A percentile compares a stretch with the other conserved stretches of the same genome.
These are phyloP conservation scores for Saccharomycopsis sp. DNA, from an alignment of 805 yeast species.

Conservation along the genomic window DNA sequence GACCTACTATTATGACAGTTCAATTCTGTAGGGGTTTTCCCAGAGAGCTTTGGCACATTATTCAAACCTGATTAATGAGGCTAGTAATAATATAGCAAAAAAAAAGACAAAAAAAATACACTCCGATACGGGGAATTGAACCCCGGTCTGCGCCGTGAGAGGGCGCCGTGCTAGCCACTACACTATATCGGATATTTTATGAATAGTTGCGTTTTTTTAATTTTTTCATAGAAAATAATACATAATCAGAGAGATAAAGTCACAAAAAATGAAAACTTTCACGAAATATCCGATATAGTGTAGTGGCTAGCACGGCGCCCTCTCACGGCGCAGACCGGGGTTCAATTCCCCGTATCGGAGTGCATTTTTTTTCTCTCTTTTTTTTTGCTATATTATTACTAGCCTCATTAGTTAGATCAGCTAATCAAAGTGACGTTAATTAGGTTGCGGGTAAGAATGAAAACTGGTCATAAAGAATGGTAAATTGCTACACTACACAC, in stretches of 20 bases:
- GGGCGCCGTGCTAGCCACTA: constrained; percentile 80
- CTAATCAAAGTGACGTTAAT: neutral
- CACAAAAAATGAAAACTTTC: too few species aligned
- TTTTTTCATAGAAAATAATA: too few species aligned
- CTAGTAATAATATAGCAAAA: neutral
- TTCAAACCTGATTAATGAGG: neutral
- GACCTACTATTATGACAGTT: too few species aligned
- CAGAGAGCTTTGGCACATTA: too few species aligned
- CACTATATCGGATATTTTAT: constrained; percentile 75
- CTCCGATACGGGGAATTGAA: constrained; percentile 83
- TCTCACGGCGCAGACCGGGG: constrained; percentile 81
- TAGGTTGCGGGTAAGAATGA: neutral
- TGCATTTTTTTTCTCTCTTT: constrained; percentile 2
- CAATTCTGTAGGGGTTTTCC: too few species aligned
- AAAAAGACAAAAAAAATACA: constrained; percentile 2
- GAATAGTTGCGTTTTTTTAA: too few species aligned
- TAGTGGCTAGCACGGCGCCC: constrained; percentile 80
- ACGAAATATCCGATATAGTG: constrained; percentile 75
- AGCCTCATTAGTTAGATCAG: neutral
- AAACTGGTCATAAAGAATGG: too few species aligned
- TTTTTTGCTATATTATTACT: neutral
- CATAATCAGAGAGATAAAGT: too few species aligned
- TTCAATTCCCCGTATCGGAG: constrained; percentile 83
- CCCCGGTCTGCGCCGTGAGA: constrained; percentile 81
- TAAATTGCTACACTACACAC: too few species aligned